Base-by-base conservation (phyloP, 2,329 filamentous ascomycete species). In the Curvularia sp. region DNA sequence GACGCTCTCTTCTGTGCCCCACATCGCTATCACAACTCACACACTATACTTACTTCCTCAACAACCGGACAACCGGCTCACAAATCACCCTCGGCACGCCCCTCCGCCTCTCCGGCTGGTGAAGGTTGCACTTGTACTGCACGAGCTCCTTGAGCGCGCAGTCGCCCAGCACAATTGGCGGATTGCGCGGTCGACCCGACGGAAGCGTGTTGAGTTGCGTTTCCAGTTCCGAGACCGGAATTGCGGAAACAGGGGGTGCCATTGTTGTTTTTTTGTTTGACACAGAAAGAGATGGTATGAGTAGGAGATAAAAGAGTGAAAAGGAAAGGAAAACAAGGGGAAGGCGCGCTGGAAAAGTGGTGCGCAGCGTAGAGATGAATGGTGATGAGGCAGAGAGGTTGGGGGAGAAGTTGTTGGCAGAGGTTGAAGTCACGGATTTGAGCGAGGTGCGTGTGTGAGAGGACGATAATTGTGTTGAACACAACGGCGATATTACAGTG, bases 81-180 rank as follows among this genome's bases (percentile, higher is more conserved):
- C 86, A 88, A 5, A 84, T 72, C 26, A 84, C 75, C 2, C 78
- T 75, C 3, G 80, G 77, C 50, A 72, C 69, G 18, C 75, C 77
- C 50, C 76, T 68, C 33, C 79, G 75, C 44, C 71, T 56, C 43
- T 56, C 35, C 18, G 63, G 28, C 10, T 78, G 74, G 8, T 81
- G 77, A 9, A 86, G 76, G 69, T 86, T 82, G 75, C 87, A 89
- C 26, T 82, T 82, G 70, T 88, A 89, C 75, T 89, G 87, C 47
- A 85, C 77, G 74, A 89, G 74, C 71, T 88, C 85, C 64, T 85
- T 79, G 41, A 89, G 75, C 56, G 81, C 75, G 72, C 87, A 89
- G 49, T 84, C 77, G 53, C 78, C 72, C 5, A 89, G 78, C 31
- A 84, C 77, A 59, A 86, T 76, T 15, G 80, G 76, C n/a, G 72